Conservation (phyloP, 352 stramenopile species). For the Phytopythium montanum region DNA sequence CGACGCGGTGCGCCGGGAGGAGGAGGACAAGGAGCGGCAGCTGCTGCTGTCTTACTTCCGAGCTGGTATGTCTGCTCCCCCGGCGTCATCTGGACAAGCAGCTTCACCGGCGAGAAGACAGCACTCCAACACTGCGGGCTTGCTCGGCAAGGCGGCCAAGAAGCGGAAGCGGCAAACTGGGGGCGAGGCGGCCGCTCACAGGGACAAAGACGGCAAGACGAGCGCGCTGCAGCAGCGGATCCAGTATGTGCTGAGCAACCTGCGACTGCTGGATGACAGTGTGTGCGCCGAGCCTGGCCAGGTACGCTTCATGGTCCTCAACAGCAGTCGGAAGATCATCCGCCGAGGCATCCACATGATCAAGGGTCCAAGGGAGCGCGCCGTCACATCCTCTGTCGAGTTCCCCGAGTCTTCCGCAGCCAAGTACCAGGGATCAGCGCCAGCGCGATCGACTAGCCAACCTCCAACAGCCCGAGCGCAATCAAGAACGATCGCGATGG, state of each 20-base stretch:
- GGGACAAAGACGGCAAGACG: constrained; percentile 30
- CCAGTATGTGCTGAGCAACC: constrained; percentile 44
- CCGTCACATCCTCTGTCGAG: constrained; percentile 14
- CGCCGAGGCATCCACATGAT: constrained; percentile 39
- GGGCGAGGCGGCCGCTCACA: constrained; percentile 4
- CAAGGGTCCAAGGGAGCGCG: constrained; percentile 9
- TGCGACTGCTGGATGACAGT: constrained; percentile 34
- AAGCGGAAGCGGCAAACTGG: constrained; percentile 27
- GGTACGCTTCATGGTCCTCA: constrained; percentile 42
- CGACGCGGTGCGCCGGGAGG: neutral
- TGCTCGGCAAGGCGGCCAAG: constrained; percentile 10
- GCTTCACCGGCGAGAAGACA: neutral
- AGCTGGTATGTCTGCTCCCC: neutral
- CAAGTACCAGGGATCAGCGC: neutral
- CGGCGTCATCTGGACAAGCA: neutral
- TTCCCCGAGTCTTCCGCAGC: constrained; percentile 7
- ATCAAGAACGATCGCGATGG: neutral
- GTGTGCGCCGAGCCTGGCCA: constrained; percentile 36
- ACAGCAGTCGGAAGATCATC: constrained; percentile 31
- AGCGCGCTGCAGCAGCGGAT: constrained; percentile 39
- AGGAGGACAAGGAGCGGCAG: neutral
- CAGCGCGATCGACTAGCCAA: neutral
- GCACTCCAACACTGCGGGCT: neutral
- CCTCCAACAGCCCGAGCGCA: neutral
- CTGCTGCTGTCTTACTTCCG: neutral